Evolutionary conservation across 768 basidiomycete genomes (phyloP).

Genomic region (Trametes coccinea): DNA sequence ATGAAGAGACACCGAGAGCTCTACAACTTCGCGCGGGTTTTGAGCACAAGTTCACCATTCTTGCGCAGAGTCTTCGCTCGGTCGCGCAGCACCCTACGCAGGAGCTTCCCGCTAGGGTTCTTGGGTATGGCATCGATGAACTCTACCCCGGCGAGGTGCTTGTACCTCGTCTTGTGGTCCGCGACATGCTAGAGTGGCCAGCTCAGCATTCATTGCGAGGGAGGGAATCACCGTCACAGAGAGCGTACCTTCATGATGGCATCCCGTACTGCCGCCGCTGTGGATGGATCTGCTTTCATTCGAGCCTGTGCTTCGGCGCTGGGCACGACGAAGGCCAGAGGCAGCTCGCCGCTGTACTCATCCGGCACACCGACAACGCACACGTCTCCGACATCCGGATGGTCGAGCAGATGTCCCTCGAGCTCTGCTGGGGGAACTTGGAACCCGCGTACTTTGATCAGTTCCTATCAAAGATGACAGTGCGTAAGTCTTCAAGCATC

Average conservation of each 20-base stretch:
- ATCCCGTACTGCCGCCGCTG: conserved; percentile 42
- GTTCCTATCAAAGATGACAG: conserved; percentile 46
- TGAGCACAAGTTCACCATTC: conserved; percentile 24
- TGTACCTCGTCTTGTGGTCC: conserved; percentile 38
- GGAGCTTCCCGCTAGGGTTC: conserved; percentile 36
- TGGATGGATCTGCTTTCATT: conserved; percentile 34
- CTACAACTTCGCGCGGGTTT: conserved; percentile 11
- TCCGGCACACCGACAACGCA: conserved; percentile 59
- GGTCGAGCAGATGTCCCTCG: conserved; percentile 39
- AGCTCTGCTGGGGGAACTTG: conserved; percentile 41
- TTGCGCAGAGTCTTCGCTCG: conserved; percentile 25
- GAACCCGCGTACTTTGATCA: conserved; percentile 63
- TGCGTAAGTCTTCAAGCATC: not conserved
- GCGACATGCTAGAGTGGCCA: conserved; percentile 27
- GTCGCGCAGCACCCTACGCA: conserved; percentile 32
- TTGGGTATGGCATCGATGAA: conserved; percentile 40
- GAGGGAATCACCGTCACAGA: not conserved
- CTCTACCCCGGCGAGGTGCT: conserved; percentile 40
- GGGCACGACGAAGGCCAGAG: conserved; percentile 56
- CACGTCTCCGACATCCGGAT: conserved; percentile 46
- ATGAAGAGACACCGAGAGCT: no score
- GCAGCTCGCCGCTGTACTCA: conserved; percentile 76
- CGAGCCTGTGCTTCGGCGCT: conserved; percentile 40
- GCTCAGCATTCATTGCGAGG: not conserved
- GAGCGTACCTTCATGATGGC: conserved; percentile 55